A percentile compares a stretch with the other conserved stretches of the same genome.
These are phyloP conservation scores for Mycena filopes DNA, from an alignment of 768 basidiomycete genomes.

Conservation along the genomic window DNA sequence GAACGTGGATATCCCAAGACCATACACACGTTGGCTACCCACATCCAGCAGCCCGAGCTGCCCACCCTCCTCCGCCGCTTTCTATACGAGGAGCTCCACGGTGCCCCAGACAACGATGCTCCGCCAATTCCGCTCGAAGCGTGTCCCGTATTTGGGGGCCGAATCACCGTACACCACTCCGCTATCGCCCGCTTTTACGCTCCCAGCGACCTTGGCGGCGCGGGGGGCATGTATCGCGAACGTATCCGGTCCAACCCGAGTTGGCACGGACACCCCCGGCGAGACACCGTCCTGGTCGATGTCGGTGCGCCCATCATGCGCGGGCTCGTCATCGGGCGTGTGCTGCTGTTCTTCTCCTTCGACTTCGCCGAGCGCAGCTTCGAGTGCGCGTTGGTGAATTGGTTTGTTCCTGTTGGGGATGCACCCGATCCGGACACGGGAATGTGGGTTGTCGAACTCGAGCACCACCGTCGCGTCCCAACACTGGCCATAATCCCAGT, in stretches of 20 bases:
- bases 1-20: neutral
- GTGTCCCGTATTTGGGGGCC: conserved; percentile 3
- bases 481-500: neutral
- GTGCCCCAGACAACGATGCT: neutral
- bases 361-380: neutral
- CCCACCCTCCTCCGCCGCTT: conserved; percentile 12
- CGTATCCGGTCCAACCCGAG: conserved; percentile 20
- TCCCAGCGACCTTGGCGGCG: no score
- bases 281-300: neutral
- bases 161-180: neutral
- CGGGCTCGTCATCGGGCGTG: neutral
- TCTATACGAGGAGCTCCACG: neutral
- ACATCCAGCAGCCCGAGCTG: conserved; percentile 32
- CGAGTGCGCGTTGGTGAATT: neutral
- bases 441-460: no score
- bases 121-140: neutral
- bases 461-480: neutral
- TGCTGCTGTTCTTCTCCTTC: neutral
- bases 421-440: neutral
- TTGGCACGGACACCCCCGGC: neutral
- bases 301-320: neutral
- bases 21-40: conserved; percentile 22
- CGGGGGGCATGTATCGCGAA: conserved; percentile 9
- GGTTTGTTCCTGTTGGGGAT: neutral
- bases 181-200: no score